phyloP scores from a whole-genome alignment of 371 early-diverging fungal genomes.

The Mortierella sp. region DNA sequence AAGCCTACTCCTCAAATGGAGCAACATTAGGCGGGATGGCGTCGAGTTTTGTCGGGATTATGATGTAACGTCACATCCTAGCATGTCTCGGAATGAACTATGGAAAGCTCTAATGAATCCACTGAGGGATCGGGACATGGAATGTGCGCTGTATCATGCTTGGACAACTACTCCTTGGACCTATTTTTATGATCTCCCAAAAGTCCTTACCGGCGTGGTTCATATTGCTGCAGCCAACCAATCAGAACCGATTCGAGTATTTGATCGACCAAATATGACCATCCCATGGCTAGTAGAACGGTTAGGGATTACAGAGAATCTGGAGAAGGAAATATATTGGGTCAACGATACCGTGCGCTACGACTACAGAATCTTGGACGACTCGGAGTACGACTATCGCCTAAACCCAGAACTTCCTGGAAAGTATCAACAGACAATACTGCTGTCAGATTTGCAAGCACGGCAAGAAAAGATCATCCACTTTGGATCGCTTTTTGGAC shows the following conservation, averaged over 20 bases:
- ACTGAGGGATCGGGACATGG: background rate
- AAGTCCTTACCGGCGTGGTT: conserved; percentile 20
- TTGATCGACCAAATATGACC: conserved; percentile 43
- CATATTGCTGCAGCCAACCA: background rate
- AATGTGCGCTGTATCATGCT: conserved; percentile 38
- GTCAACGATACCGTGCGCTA: conserved; percentile 65
- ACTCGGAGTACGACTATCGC: conserved; percentile 38
- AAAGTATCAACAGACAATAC: conserved; percentile 5
- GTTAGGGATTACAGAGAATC: conserved; percentile 21
- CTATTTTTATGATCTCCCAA: conserved; percentile 65
- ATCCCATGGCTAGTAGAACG: conserved; percentile 41
- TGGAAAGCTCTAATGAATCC: background rate
- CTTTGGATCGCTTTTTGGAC: conserved; percentile 70
- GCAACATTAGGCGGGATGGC: conserved; percentile 6
- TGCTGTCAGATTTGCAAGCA: conserved; percentile 56
- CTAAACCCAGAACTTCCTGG: background rate
- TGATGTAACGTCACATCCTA: conserved; percentile 12
- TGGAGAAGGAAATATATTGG: conserved; percentile 58
- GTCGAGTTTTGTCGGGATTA: conserved; percentile 25
- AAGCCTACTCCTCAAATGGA: conserved; percentile 28
- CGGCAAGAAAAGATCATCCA: conserved; percentile 61
- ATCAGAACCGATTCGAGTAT: conserved; percentile 43
- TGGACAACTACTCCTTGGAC: conserved; percentile 75
- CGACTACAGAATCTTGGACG: conserved; percentile 66
- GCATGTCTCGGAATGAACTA: background rate